Evolutionary conservation across 352 stramenopile species (phyloP).

Genomic region (Pelagophyceae sp.): DNA sequence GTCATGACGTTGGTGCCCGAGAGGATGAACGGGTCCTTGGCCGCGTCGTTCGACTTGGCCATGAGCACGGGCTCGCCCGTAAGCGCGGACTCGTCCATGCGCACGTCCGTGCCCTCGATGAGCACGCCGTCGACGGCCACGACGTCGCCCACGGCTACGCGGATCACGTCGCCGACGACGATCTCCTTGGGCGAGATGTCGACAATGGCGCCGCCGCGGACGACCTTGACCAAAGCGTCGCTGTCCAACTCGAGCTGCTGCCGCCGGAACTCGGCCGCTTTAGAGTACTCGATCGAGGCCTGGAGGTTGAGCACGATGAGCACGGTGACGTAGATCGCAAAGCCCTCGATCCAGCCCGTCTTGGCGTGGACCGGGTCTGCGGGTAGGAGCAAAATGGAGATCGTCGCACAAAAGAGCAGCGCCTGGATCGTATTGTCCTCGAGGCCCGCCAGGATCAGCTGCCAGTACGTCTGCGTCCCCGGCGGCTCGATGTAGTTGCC

Average conservation of each 20-base stretch:
- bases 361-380: neutral
- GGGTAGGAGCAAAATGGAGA: neutral
- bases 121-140: conserved; percentile 74
- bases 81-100: conserved; percentile 73
- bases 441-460: neutral
- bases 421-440: conserved; percentile 14
- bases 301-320: conserved; percentile 5
- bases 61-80: conserved; percentile 77
- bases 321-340: neutral
- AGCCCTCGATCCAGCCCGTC: neutral
- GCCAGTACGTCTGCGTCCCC: neutral
- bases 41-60: conserved; percentile 46
- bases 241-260: neutral
- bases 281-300: conserved; percentile 1
- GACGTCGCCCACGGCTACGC: conserved; percentile 55
- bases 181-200: neutral
- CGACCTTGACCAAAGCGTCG: neutral
- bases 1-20: conserved; percentile 79
- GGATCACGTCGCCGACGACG: conserved; percentile 5
- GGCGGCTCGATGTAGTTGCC: conserved; percentile 15
- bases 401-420: neutral
- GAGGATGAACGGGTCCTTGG: conserved; percentile 66
- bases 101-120: conserved; percentile 66
- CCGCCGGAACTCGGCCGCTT: neutral
- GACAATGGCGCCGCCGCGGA: neutral